Percentiles rank a stretch among this genome's conserved stretches.
Conservation (phyloP, 306 rosid genomes). For the Arachis hypogaea region DNA sequence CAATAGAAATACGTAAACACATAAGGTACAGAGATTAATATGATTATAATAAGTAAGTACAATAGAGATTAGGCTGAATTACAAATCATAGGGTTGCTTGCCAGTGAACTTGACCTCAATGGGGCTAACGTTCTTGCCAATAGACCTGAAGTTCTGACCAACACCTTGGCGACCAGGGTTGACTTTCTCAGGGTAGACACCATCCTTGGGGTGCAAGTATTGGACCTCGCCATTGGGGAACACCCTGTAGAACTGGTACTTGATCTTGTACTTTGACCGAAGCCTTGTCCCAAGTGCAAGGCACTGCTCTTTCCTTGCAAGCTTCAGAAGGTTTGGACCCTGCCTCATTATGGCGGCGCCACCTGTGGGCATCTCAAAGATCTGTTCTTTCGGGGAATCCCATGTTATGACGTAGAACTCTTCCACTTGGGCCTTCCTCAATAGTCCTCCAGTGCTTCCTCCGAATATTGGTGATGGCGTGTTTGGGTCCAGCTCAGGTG, state of each 20-base stretch:
- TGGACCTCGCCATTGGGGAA: constrained; percentile 97
- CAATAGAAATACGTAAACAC: too few relatives aligned
- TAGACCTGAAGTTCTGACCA: constrained; percentile 83
- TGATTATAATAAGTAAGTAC: too few relatives aligned
- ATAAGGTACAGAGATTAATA: too few relatives aligned
- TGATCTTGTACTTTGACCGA: constrained; percentile 94
- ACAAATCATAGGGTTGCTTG: constrained; percentile 77
- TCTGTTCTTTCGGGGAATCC: constrained; percentile 92
- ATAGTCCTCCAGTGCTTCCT: too few relatives aligned
- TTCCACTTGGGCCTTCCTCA: too few relatives aligned
- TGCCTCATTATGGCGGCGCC: constrained; percentile 98
- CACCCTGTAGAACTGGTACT: constrained; percentile 96
- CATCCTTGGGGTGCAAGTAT: constrained; percentile 95
- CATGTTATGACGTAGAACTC: constrained; percentile 91
- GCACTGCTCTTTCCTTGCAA: constrained; percentile 97
- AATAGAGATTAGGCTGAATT: neutral
- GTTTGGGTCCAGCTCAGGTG: constrained; percentile 70
- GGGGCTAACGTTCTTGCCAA: constrained; percentile 87
- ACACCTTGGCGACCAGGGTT: constrained; percentile 93
- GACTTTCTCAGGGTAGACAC: constrained; percentile 98
- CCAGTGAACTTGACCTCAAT: constrained; percentile 98
- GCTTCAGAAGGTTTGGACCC: constrained; percentile 35
- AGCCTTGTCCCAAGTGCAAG: constrained; percentile 91
- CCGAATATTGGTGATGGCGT: constrained; percentile 15
- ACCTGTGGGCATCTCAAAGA: constrained; percentile 98